phyloP scores from a whole-genome alignment of 2,329 filamentous ascomycete genomes.

The Diaporthe sp. region DNA sequence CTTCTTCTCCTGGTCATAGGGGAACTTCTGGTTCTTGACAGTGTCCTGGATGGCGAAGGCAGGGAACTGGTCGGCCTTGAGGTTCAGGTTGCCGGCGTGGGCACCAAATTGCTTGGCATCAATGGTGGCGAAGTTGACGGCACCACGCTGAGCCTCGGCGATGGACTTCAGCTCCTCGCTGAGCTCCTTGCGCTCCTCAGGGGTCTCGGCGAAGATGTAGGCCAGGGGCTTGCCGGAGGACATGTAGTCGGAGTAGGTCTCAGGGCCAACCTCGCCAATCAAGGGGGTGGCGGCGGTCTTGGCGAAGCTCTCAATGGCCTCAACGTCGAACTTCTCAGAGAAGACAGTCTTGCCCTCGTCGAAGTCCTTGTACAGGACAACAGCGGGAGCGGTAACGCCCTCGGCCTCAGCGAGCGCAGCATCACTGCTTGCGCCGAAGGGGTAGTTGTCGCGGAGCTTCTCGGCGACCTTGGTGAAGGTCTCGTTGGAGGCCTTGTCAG shows the following conservation, averaged over 20 bases:
- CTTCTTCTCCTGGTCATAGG: conserved; percentile 87
- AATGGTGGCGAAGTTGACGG: conserved; percentile 97
- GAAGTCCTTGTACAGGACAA: conserved; percentile 97
- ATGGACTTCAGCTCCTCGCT: conserved; percentile 84
- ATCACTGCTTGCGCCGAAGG: conserved; percentile 92
- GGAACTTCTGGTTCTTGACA: conserved; percentile 96
- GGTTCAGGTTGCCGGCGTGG: conserved; percentile 96
- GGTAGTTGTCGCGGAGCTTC: conserved; percentile 87
- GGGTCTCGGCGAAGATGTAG: conserved; percentile 96
- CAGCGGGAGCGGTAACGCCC: conserved; percentile 86
- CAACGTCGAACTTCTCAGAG: conserved; percentile 84
- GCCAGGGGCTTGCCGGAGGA: conserved; percentile 90
- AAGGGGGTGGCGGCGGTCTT: conserved; percentile 89
- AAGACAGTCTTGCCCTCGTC: conserved; percentile 95
- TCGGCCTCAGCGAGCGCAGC: conserved; percentile 88
- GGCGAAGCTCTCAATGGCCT: conserved; percentile 85
- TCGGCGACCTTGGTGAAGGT: conserved; percentile 83
- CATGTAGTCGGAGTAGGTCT: conserved; percentile 98
- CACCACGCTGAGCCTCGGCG: conserved; percentile 92
- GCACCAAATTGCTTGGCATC: conserved; percentile 95
- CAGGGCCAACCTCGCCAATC: conserved; percentile 95
- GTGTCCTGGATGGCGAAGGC: conserved; percentile 98
- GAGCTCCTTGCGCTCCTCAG: conserved; percentile 88
- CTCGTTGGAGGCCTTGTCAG: conserved; percentile 88
- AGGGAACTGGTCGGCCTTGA: conserved; percentile 94